phyloP scores from a whole-genome alignment of 1,139 yeast genomes.

The Candida tropicalis region DNA sequence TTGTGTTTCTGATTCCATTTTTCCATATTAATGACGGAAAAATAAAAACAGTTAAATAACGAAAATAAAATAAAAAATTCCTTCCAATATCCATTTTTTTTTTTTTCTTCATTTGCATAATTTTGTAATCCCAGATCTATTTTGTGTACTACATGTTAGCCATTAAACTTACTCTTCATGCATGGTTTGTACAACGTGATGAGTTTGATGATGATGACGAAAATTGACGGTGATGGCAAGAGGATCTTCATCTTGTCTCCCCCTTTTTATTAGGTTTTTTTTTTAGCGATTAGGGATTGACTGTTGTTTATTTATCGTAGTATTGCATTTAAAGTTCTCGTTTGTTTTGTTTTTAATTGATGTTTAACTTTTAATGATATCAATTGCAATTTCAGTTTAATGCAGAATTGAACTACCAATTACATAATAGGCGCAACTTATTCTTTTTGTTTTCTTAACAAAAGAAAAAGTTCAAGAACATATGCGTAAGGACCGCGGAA shows the following conservation, averaged over 20 bases:
- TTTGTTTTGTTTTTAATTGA: not conserved
- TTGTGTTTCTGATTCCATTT: too few species aligned
- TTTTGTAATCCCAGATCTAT: not conserved
- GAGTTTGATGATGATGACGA: not conserved
- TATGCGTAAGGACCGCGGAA: not conserved
- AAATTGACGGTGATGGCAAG: not conserved
- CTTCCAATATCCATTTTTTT: too few species aligned
- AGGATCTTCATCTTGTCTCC: not conserved
- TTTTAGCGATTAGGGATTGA: too few species aligned
- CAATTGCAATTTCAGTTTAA: not conserved
- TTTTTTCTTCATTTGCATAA: conserved; percentile 1
- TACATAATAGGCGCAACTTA: not conserved
- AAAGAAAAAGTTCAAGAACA: not conserved
- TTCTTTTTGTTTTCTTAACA: too few species aligned
- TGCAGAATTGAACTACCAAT: conserved; percentile 1
- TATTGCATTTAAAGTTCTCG: too few species aligned
- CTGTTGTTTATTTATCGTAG: too few species aligned
- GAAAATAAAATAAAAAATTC: too few species aligned
- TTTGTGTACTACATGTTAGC: not conserved
- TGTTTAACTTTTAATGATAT: not conserved
- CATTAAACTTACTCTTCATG: not conserved
- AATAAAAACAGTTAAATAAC: too few species aligned
- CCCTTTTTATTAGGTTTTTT: too few species aligned
- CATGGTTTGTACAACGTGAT: not conserved
- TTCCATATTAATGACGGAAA: too few species aligned